A percentile compares a stretch with the other conserved stretches of the same genome.
phyloP scores from a whole-genome alignment of 2,329 filamentous ascomycete species.

The Xylariaceae sp. region DNA sequence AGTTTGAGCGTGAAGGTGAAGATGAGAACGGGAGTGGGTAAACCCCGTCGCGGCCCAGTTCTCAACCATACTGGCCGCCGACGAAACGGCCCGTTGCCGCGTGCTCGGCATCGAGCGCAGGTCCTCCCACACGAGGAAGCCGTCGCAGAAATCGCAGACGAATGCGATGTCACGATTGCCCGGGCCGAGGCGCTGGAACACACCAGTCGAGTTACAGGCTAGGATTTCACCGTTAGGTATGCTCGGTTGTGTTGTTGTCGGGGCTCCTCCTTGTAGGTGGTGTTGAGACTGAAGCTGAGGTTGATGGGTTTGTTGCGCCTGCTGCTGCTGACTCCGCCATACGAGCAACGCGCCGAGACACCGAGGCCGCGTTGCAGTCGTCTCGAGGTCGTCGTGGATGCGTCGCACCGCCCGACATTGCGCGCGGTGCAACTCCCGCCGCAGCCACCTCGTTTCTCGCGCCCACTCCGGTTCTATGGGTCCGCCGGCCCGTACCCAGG shows the following conservation, averaged over 20 bases:
- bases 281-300: constrained; percentile 15
- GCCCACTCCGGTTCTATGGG: constrained; percentile 63
- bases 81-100: constrained; percentile 41
- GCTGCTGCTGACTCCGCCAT: constrained; percentile 53
- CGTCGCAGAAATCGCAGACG: constrained; percentile 67
- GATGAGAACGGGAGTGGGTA: constrained; percentile 19
- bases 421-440: constrained; percentile 59
- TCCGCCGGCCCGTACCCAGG: constrained; percentile 61
- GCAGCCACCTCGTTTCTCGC: constrained; percentile 56
- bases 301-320: constrained; percentile 19
- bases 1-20: not conserved
- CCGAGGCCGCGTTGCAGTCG: constrained; percentile 48
- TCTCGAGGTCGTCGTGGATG: constrained; percentile 55
- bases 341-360: constrained; percentile 65
- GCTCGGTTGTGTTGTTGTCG: constrained; percentile 17
- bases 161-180: constrained; percentile 57
- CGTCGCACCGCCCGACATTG: constrained; percentile 63
- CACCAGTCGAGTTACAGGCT: constrained; percentile 58
- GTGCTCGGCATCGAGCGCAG: constrained; percentile 57
- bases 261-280: not conserved
- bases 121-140: constrained; percentile 64
- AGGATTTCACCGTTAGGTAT: constrained; percentile 47
- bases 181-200: constrained; percentile 61
- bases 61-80: constrained; percentile 33
- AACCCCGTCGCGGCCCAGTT: constrained; percentile 61